These are phyloP conservation scores for Botrytis elliptica DNA, from an alignment of 2,329 filamentous ascomycete genomes.

Conservation along the genomic window DNA sequence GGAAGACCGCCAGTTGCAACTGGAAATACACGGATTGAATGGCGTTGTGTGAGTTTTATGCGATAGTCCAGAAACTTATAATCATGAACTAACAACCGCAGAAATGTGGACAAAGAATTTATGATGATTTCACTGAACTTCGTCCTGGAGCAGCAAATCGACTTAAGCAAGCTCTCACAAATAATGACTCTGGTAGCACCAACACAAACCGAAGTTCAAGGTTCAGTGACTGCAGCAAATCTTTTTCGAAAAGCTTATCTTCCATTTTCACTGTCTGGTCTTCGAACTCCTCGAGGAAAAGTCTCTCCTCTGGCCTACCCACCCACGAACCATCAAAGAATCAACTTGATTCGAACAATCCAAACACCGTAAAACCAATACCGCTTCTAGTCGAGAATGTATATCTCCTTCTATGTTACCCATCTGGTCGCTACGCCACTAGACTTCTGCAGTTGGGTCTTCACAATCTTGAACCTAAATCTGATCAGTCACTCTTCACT, in stretches of 20 bases:
- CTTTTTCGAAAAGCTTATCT: background rate
- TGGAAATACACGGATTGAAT: slow-evolving; percentile 22
- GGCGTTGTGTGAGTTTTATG: slow-evolving; percentile 15
- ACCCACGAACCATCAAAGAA: background rate
- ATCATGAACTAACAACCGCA: background rate
- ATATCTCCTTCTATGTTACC: slow-evolving; percentile 29
- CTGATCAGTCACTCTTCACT: slow-evolving; percentile 27
- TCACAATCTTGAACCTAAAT: slow-evolving; percentile 14
- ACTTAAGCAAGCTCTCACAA: background rate
- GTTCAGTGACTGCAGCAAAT: background rate
- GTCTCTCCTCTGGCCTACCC: slow-evolving; percentile 5
- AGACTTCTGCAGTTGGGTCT: slow-evolving; percentile 28
- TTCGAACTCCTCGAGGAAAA: background rate
- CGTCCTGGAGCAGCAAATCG: slow-evolving; percentile 12
- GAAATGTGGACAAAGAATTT: slow-evolving; percentile 25
- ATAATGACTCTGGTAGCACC: background rate
- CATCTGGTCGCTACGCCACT: slow-evolving; percentile 27
- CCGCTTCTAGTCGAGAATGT: slow-evolving; percentile 10
- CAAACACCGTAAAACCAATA: background rate
- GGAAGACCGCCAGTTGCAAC: slow-evolving; percentile 1
- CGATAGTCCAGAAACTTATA: background rate
- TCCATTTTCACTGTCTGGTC: background rate
- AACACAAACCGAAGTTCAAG: background rate
- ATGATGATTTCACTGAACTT: slow-evolving; percentile 26
- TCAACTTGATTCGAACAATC: slow-evolving; percentile 1